Evolutionary conservation across 495 filamentous ascomycete genomes (phyloP), one percentile per base, ranked within the genome.

Genomic region (Daldinia grandis): DNA sequence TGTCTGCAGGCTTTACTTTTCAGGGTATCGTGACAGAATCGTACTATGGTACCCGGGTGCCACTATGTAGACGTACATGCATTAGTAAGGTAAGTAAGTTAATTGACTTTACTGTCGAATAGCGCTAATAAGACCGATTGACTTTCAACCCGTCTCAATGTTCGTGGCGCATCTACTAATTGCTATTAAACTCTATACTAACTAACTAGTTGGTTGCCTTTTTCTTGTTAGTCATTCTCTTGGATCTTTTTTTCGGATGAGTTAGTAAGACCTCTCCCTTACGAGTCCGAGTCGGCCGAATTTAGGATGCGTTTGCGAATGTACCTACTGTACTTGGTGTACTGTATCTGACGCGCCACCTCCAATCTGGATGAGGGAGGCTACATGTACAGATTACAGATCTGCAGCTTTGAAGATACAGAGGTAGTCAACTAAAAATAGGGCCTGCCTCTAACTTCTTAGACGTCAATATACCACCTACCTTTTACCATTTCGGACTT

Each of bases 21-120:
- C 38, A 10, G 6, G 50, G 67, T 56, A 59, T 37, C 53, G 28
- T 66, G 55, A 71, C 38, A 62, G 25, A 37, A 60, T 24, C 64
- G 53, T 64, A 64, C 33, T 59, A 37, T 35, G 38, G 62, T 62
- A 21, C 21, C 10, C 8, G 8, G 53, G 53, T 56, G 30, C n/a
- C 54, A 57, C 54, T 37, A 17, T 28, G 25, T 28, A 17, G 10
- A 33, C 19, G 19, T 57, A 57, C 54, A 33, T 57, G 31, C 31
- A 37, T 24, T 47, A 47, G 33, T 14, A 4, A 35, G 33, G 12
- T 35, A 35, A n/a, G n/a, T n/a, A n/a, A n/a, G 8, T 47, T 24
- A 4, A 47, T 47, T 24, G 8, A 47, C 19, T 24, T 47, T 24
- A 12, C 40, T 21, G n/a, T 17, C 19, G 38, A 17, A 42, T 19